Evolutionary conservation across 441 rosid genomes (phyloP), one percentile per base, ranked within the genome.

Genomic region (Adansonia gregorii): DNA sequence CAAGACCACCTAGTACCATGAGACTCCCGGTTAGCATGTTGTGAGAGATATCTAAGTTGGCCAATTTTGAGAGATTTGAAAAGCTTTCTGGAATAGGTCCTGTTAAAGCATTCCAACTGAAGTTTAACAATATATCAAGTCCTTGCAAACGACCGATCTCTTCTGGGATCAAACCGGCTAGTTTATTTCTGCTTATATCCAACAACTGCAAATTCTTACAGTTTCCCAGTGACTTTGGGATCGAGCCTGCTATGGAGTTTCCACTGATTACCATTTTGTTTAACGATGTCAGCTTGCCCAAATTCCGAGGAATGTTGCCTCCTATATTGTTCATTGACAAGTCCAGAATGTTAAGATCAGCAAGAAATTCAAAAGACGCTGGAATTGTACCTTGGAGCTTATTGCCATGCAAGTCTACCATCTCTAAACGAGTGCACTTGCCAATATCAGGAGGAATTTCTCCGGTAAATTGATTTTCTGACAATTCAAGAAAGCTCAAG

Each of bases 401-500:
- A 79, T 92, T 92, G 8, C 56, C 81, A 74, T 73, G 92, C 77
- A 92, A 83, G 80, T 92, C 92, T n/a, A 88, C 76, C 96, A 92
- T 87, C 82, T 92, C 89, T 69, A 92, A 85, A 75, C 85, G 79
- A 67, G 85, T 77, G 81, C 96, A 92, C 80, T 86, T 78, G 73
- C 94, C 90, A 22, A 90, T 88, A 71, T 88, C 89, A 0, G 1
- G 65, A 31, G 96, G 96, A 58, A 92, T 90, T 35, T 83, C 76
- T 35, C 96, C 96, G 0, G 71, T 72, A 73, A 92, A 85, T 41
- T 78, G 86, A 65, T 92, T 92, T 48, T 85, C 86, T 3, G 94
- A 83, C 74, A 92, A 80, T 78, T 92, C 96, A 63, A 92, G 93
- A 81, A 90, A 92, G 85, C 86, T 89, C 83, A 92, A 77, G 14